phyloP scores from a whole-genome alignment of 441 rosid genomes.

The Jatropha multifida region DNA sequence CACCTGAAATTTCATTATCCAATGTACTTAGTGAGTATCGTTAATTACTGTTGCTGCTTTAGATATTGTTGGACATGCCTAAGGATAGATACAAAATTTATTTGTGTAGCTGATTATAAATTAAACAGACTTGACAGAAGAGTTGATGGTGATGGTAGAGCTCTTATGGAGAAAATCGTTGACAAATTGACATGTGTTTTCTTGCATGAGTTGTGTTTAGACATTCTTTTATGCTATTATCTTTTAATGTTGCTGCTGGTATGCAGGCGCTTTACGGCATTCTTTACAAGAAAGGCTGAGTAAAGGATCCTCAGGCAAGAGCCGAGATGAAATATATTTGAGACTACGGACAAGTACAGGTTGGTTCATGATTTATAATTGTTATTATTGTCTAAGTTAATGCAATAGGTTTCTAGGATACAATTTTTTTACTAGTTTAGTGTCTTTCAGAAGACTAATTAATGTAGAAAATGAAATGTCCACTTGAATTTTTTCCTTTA shows the following conservation, averaged over 20 bases:
- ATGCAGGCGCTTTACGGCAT: conserved; percentile 80
- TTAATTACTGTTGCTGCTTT: neutral
- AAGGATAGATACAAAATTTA: neutral
- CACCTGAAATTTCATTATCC: neutral
- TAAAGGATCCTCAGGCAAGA: conserved; percentile 71
- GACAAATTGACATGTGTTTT: neutral
- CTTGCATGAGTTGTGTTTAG: neutral
- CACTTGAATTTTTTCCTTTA: neutral
- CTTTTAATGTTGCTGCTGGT: conserved; percentile 5
- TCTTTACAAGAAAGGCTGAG: conserved; percentile 83
- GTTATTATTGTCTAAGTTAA: neutral
- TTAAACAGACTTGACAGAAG: neutral
- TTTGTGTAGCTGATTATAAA: neutral
- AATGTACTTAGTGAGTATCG: neutral
- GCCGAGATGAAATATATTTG: conserved; percentile 75
- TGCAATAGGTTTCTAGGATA: neutral
- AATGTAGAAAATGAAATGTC: neutral
- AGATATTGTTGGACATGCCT: neutral
- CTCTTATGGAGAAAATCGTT: neutral
- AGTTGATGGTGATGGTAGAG: neutral
- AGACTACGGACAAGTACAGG: conserved; percentile 88
- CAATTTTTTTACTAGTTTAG: neutral
- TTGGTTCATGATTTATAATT: conserved; percentile 15
- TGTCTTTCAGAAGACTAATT: neutral
- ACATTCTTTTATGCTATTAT: neutral